Conservation (phyloP, 164 flowering plant genomes). For the Saururus chinensis region DNA sequence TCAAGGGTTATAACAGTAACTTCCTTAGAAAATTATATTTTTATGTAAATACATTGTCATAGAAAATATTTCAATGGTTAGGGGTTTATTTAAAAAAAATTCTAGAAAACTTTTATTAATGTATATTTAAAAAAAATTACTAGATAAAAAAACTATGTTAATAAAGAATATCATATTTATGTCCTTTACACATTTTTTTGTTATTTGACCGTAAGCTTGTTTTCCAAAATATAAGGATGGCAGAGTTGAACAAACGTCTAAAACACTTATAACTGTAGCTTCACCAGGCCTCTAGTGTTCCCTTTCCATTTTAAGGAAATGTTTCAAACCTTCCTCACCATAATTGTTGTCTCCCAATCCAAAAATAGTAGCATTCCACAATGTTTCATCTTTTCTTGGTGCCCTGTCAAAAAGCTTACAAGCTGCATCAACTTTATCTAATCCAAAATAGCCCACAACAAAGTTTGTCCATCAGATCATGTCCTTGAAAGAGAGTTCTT, state of each 20-base stretch:
- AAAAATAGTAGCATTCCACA: conserved; percentile 54
- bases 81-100: no score
- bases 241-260: conserved; percentile 43
- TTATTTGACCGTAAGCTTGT: no score
- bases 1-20: no score
- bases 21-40: no score
- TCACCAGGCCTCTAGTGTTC: conserved; percentile 26
- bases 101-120: no score
- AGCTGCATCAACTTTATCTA: conserved; percentile 30
- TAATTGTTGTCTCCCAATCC: conserved; percentile 50
- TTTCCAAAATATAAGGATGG: conserved; percentile 46
- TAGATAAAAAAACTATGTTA: no score
- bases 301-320: conserved; percentile 38
- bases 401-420: conserved; percentile 30
- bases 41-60: no score
- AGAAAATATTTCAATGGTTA: no score
- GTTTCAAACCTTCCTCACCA: conserved; percentile 45
- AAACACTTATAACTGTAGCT: conserved; percentile 48
- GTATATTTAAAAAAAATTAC: no score
- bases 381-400: conserved; percentile 35
- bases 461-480: conserved; percentile 43
- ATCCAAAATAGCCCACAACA: conserved; percentile 45
- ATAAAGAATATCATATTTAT: no score
- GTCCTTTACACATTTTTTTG: no score
- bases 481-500: conserved; percentile 34